Conservation (phyloP, 169 alveolate species). For the Eimeria necatrix region DNA sequence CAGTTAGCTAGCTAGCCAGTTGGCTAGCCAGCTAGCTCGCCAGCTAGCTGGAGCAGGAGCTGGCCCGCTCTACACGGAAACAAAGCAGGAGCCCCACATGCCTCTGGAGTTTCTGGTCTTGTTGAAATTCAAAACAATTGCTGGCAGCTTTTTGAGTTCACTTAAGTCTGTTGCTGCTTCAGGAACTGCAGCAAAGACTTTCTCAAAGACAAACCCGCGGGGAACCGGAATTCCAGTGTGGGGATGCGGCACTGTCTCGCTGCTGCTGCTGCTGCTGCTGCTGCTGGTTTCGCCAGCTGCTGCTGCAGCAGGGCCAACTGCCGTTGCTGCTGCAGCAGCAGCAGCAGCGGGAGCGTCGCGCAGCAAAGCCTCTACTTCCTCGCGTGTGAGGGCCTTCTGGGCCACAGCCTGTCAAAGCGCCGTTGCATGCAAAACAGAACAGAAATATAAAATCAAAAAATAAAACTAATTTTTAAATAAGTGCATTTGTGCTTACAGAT, state of each 20-base stretch:
- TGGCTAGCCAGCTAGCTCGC: conserved; percentile 23
- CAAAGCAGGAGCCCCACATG: conserved; percentile 60
- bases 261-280: conserved; percentile 26
- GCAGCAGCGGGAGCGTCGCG: background rate
- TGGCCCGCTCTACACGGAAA: background rate
- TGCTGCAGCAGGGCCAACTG: background rate
- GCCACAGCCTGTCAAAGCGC: background rate
- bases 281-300: background rate
- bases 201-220: background rate
- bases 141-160: background rate
- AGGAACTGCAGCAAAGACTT: background rate
- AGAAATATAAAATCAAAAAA: no score
- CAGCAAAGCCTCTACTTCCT: conserved; percentile 6
- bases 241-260: conserved; percentile 16
- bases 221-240: conserved; percentile 47
- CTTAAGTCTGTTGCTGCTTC: background rate
- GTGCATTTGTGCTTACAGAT: no score
- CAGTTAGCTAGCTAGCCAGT: background rate
- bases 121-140: background rate
- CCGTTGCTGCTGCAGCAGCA: background rate
- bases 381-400: conserved; percentile 1
- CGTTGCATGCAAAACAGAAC: background rate
- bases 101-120: conserved; percentile 28
- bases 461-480: background rate
- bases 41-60: background rate